Evolutionary conservation across 768 basidiomycete species (phyloP).

Genomic region (Tephrocybe sp.): DNA sequence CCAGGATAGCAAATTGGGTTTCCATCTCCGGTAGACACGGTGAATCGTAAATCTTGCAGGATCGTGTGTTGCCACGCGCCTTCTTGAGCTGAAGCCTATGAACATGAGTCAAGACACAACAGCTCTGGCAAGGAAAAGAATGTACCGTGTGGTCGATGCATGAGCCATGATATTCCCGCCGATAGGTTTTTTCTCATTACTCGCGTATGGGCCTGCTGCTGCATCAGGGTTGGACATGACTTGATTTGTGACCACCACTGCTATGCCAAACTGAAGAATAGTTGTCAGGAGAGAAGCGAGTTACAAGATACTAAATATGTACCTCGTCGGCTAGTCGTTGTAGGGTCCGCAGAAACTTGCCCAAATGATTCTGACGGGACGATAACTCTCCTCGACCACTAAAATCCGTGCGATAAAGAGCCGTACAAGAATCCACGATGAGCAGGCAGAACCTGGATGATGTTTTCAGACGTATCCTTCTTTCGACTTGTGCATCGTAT

Average conservation of each 20-base stretch:
- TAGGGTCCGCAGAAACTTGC: conserved; percentile 91
- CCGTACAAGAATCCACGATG: conserved; percentile 95
- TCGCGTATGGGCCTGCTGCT: conserved; percentile 82
- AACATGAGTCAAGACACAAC: conserved; percentile 13
- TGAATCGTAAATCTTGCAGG: conserved; percentile 97
- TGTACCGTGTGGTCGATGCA: conserved; percentile 93
- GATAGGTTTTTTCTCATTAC: conserved; percentile 97
- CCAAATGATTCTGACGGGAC: conserved; percentile 92
- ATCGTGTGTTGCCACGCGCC: conserved; percentile 85
- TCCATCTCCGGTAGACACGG: conserved; percentile 97
- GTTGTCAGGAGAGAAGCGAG: background rate
- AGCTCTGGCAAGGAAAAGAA: background rate
- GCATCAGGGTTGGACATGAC: conserved; percentile 99
- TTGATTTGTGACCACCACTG: conserved; percentile 96
- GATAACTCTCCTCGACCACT: conserved; percentile 94
- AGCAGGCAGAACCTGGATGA: conserved; percentile 84
- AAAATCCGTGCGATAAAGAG: conserved; percentile 94
- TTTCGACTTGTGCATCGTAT: conserved; percentile 16
- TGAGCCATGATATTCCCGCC: conserved; percentile 99
- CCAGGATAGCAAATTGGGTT: conserved; percentile 90
- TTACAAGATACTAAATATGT: conserved; percentile 3
- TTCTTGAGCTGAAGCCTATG: conserved; percentile 87
- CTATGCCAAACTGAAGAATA: conserved; percentile 82
- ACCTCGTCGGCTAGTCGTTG: conserved; percentile 97
- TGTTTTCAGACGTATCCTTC: conserved; percentile 8